Evolutionary conservation across 192 early-diverging fungal genomes (phyloP), one percentile per base, ranked within the genome.

Genomic region (Glomus cerebriforme): DNA sequence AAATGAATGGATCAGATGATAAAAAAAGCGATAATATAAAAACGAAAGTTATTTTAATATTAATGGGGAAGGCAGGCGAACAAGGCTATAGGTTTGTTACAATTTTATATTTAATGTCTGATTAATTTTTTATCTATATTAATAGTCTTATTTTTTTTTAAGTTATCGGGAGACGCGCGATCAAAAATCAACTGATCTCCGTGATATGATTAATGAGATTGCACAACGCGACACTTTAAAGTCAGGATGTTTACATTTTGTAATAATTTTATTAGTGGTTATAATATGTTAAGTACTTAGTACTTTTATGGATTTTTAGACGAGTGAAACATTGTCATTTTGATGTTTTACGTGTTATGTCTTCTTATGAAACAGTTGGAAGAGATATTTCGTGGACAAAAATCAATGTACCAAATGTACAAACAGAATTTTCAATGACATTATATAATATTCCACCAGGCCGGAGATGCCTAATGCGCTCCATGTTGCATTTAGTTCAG

Each of bases 401-500:
- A 31, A 67, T 78, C 54, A 60, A 37, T 66, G 1, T 66, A 19
- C 35, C 24, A 43, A 69, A 69, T 62, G 29, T 77, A 60, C 24
- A 9, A 27, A 29, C 59, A n/a, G 35, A 77, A 32, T 22, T 70
- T 34, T 80, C 79, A 7, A 32, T 45, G 2, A 59, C 79, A 9
- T 24, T 80, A 19, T 76, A 80, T 63, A 80, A 80, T 45, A 77
- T 80, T 24, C 59, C 75, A 26, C 29, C 49, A 17, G 31, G 27
- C 9, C 59, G 79, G 29, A 54, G 54, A 27, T 19, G 10, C 7
- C 19, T 80, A 13, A 63, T 74, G 24, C 45, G 64, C 35, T 54
- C 79, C 7, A 80, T 80, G 79, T 35, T 69, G 9, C 73, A 80
- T 68, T 71, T 80, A 27, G 59, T 49, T 43, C 79, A 80, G 31